Evolutionary conservation across 371 early-diverging fungal species (phyloP), one percentile per base, ranked within the genome.

Genomic region (Mortierella polycephala): DNA sequence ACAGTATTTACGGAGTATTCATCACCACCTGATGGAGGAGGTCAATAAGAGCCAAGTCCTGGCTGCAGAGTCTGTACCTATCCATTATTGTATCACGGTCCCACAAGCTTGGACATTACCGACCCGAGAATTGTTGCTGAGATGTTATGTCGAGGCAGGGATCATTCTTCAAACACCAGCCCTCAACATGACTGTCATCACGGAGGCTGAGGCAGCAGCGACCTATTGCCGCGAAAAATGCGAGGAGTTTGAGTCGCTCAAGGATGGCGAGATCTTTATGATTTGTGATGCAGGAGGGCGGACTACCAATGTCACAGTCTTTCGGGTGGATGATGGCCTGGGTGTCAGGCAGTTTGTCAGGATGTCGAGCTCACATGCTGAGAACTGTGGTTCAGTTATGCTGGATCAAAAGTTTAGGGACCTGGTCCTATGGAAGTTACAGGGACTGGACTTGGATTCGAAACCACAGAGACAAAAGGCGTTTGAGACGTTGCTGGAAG

Each of bases 201-300:
- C 79, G 0, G 79, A 79, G 55, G 79, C 79, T 5, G 79, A 79
- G 64, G 79, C 79, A 11, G 79, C 79, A 16, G 79, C 79, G 21
- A 79, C 73, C 0, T 79, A 72, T 50, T 79, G 79, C 56, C 72
- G 79, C 20, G 79, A 79, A 45, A 72, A 79, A 18, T 79, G 79
- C 39, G 68, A 62, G 2, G 79, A 79, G 18, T 79, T 79, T 60
- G 73, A 79, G 46, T 65, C 69, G 2, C 62, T 79, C 45, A 54
- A 56, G 63, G 73, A 72, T 50, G 64, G 79, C 23, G 73, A 79
- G 9, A 62, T 79, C 56, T 79, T 79, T 54, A 72, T 86, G 84
- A 85, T 86, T 62, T 82, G 79, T 51, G 79, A 79, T 56, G 79
- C 73, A 2, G 79, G 79, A 7, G 79, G 79, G 30, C 42, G 72